Evolutionary conservation across 305 asterid genomes (phyloP).

Genomic region (Andrographis paniculata): DNA sequence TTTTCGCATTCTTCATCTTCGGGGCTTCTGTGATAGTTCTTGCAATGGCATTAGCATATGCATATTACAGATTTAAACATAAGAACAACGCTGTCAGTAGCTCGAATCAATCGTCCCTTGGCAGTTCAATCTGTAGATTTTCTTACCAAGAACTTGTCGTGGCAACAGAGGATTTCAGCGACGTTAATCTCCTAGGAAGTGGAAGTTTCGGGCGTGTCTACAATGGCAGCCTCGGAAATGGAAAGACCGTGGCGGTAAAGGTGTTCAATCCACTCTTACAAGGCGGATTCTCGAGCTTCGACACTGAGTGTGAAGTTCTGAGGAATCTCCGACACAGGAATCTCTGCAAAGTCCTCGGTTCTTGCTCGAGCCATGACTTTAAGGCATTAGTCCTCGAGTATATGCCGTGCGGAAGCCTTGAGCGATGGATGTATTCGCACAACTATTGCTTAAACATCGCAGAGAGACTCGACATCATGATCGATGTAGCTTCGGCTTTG

Average conservation of each 20-base stretch:
- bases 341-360: conserved; percentile 27
- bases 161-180: conserved; percentile 22
- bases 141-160: conserved; percentile 14
- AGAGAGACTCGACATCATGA: conserved; percentile 25
- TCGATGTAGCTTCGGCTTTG: conserved; percentile 27
- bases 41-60: no score
- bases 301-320: conserved; percentile 31
- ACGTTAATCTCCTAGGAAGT: conserved; percentile 15
- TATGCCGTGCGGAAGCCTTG: conserved; percentile 38
- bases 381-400: conserved; percentile 29
- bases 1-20: no score
- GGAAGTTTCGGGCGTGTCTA: conserved; percentile 23
- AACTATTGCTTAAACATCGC: conserved; percentile 10
- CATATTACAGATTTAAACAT: no score
- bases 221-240: conserved; percentile 17
- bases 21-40: no score
- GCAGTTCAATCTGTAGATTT: not conserved
- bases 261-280: conserved; percentile 24
- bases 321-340: conserved; percentile 31
- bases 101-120: not conserved
- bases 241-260: conserved; percentile 25
- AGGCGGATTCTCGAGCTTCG: conserved; percentile 18
- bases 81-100: not conserved
- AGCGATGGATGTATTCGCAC: conserved; percentile 24
- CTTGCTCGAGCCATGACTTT: conserved; percentile 31